Evolutionary conservation across 2,329 filamentous ascomycete species (phyloP), one percentile per base, ranked within the genome.

Genomic region (Cyphellophora europaea): DNA sequence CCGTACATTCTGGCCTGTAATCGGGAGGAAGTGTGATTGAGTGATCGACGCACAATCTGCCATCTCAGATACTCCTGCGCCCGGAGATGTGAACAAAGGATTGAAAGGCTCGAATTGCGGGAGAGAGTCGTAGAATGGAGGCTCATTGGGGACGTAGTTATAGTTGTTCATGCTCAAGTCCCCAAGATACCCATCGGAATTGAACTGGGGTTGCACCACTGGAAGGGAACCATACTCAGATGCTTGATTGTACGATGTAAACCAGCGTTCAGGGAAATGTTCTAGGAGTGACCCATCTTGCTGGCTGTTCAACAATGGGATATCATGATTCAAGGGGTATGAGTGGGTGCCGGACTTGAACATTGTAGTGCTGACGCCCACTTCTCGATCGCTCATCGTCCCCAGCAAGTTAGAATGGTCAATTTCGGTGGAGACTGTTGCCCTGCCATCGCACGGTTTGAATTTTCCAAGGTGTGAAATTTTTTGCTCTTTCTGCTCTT

Each of bases 371-470:
- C 63, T 18, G 63, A 66, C 41, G 56, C 61, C 35, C 55, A 55
- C 23, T 41, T 37, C 25, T 74, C 72, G 51, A 78, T n/a, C n/a
- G n/a, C n/a, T n/a, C n/a, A n/a, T n/a, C n/a, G n/a, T n/a, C n/a
- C n/a, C n/a, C n/a, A n/a, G 74, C 33, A 69, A 70, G 6, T 74
- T 74, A 58, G 76, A 77, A 58, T 78, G 73, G 47, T 78, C 73
- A 39, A 74, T 74, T 49, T 78, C 77, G 12, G 71, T 64, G 51
- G 77, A 77, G 39, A 76, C 63, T 13, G 71, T 77, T 49, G 78
- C 56, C 18, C 67, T 70, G 38, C 67, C 68, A 33, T 79, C 74
- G 69, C 68, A 29, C 68, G 63, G 37, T 17, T 49, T 45, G 19
- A 37, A 33, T 27, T 67, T 70, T 31, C 76, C 61, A 49, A 67